These are phyloP conservation scores for Mycena vulgaris DNA, from an alignment of 768 basidiomycete genomes.

Conservation along the genomic window DNA sequence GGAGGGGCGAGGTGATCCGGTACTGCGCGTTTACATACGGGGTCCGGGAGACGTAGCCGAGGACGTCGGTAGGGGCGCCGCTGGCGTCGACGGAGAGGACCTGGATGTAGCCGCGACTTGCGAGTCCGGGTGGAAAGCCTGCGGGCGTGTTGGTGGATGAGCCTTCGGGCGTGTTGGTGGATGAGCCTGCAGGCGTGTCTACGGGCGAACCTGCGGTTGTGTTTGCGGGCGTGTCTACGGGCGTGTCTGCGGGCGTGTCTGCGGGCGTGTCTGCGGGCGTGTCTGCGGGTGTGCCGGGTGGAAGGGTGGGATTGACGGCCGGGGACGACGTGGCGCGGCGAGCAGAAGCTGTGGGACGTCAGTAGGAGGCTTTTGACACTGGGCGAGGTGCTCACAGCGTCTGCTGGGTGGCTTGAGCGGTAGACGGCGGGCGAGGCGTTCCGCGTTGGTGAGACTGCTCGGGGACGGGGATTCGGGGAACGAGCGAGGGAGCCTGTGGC, in stretches of 20 bases:
- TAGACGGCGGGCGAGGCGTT: slow-evolving; percentile 44
- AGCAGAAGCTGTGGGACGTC: slow-evolving; percentile 25
- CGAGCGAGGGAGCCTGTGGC: slow-evolving; percentile 3
- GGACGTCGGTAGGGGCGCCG: slow-evolving; percentile 25
- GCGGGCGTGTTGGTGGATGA: too few relatives aligned
- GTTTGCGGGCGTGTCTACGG: too few relatives aligned
- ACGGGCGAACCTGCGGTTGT: too few relatives aligned
- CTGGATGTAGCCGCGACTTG: slow-evolving; percentile 33
- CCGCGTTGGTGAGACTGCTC: slow-evolving; percentile 40
- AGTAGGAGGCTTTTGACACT: not conserved
- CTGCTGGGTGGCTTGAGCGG: slow-evolving; percentile 44
- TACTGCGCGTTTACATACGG: slow-evolving; percentile 27
- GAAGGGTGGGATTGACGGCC: too few relatives aligned
- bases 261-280: too few relatives aligned
- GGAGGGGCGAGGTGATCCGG: slow-evolving; percentile 15
- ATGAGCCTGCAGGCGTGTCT: too few relatives aligned
- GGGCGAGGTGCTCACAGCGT: slow-evolving; percentile 25
- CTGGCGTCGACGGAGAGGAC: slow-evolving; percentile 25
- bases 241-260: too few relatives aligned
- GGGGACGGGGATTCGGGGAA: slow-evolving; percentile 10
- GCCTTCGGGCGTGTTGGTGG: too few relatives aligned
- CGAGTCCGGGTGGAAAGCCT: too few relatives aligned
- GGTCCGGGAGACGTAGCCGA: slow-evolving; percentile 30
- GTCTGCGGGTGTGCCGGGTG: too few relatives aligned
- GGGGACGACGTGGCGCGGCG: slow-evolving; percentile 39